Evolutionary conservation across 106 monocot species (phyloP).

Genomic region (Acorus gramineus): DNA sequence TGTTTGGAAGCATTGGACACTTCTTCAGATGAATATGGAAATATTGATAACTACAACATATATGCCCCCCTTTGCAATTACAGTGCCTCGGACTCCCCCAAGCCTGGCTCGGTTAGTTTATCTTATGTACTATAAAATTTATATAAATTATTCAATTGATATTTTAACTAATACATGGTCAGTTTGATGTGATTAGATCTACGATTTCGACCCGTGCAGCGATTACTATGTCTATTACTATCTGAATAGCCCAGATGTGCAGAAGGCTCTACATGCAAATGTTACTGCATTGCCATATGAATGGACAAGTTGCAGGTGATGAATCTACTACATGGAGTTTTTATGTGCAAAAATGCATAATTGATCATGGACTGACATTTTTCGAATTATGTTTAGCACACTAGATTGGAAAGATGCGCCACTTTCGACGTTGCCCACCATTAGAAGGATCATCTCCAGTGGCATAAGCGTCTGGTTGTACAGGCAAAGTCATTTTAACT

Average conservation of each 20-base stretch:
- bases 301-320: conserved; percentile 11
- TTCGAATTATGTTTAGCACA: no score
- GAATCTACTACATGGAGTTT: no score
- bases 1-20: conserved; percentile 8
- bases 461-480: conserved; percentile 17
- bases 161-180: no score
- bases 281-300: not conserved
- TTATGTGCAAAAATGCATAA: no score
- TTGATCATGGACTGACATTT: no score
- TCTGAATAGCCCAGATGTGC: conserved; percentile 6
- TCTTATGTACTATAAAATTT: not conserved
- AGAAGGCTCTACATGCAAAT: conserved; percentile 3
- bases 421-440: conserved; percentile 9
- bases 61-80: conserved; percentile 5
- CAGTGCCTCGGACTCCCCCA: not conserved
- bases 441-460: conserved; percentile 11
- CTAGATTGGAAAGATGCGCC: conserved; percentile 9
- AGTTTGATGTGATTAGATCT: no score
- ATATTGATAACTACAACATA: conserved; percentile 7
- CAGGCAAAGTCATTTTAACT: not conserved
- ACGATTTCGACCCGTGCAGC: conserved; percentile 2
- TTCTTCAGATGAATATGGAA: not conserved
- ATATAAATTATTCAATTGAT: no score
- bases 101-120: not conserved
- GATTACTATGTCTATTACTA: not conserved